Base-by-base conservation (phyloP, 306 rosid species). In the Quercus parvula region DNA sequence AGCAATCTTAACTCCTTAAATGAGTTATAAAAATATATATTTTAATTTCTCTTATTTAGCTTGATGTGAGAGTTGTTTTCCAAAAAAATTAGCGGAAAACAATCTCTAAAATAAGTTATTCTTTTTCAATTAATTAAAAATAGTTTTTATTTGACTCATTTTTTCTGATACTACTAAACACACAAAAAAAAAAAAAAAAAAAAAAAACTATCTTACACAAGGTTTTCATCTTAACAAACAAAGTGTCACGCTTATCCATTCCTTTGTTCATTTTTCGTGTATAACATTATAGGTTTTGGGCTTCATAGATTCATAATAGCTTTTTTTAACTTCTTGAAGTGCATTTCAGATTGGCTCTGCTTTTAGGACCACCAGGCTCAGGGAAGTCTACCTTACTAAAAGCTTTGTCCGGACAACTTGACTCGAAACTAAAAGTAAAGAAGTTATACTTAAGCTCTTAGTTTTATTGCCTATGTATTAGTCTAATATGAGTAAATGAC, bases 361-460 rank as follows among this genome's bases (percentile, higher is more conserved):
- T 72, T 54, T 54, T 72, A 54, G 78, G 78, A 74, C 77, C 78
- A 11, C 78, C 78, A n/a, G 73, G 73, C 62, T 49, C 79, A 24
- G 80, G 80, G 59, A 76, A 63, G 14, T 63, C 73, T 59, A 76
- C 73, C 59, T 52, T 76, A 14, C 54, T 27, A 71, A 71, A 62
- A 74, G 81, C 70, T 17, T 63, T 82, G 59, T 66, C 81, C 5
- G 64, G 73, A 72, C 77, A 82, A 58, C 71, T 64, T 73, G 79
- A 82, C 57, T 70, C 82, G 13, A 31, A 30, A 6, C 73, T 78
- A 14, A 67, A 77, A 78, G 82, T 82, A 64, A 14, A 35, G 54
- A 49, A 49, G 54, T 49, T 49, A 49, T 49, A 49, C 54, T 49
- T 1, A 3, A 49, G 54, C 54, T 49, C 15, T 46, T 49, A 49